Base-by-base conservation (phyloP, 768 basidiomycete species). In the Leucogyrophana mollusca region DNA sequence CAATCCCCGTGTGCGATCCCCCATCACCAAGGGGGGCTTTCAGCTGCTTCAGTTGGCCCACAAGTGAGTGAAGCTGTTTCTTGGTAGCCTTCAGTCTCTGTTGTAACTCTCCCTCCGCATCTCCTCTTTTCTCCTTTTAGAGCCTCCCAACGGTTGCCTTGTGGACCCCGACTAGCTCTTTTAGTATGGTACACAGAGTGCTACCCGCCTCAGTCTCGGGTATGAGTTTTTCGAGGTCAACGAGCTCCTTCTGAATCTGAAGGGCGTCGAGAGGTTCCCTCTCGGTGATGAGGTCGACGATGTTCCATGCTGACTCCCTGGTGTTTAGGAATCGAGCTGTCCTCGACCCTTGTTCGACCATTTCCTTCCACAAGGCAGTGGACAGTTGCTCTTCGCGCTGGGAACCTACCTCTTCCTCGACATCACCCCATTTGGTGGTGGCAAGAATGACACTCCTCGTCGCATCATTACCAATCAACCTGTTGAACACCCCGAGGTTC, bases 391-490 rank as follows among this genome's bases (percentile, higher is more conserved):
- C 24, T 39, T 67, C 68, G 10, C 71, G 58, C 17, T 39, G 40
- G 22, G 49, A 39, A 10, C 60, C 68, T 7, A 50, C 49, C 4
- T 42, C 49, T 18, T 27, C 23, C 3, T 45, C 47, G 16, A 60
- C 47, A 11, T 50, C 53, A 41, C 59, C 60, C 69, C 67, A 71
- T 60, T 66, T 68, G 9, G 69, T 67, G 1, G 69, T 67, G n/a
- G 58, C 59, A 5, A 71, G 52, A 20, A 66, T 45, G 4, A 70
- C 61, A 27, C 66, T 60, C 24, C 50, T 51, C 24, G 58, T 39
- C 55, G 66, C 33, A 62, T 50, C 22, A 58, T 55, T 3, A 54
- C 61, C 55, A 22, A 55, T 56, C 17, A 56, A 22, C 27, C n/a
- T 36, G 18, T 35, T 38, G 46, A 71, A 69, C 59, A 68, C 59